Conservation (phyloP, 1,284 basidiomycete genomes). For the Fomitopsis betulina region DNA sequence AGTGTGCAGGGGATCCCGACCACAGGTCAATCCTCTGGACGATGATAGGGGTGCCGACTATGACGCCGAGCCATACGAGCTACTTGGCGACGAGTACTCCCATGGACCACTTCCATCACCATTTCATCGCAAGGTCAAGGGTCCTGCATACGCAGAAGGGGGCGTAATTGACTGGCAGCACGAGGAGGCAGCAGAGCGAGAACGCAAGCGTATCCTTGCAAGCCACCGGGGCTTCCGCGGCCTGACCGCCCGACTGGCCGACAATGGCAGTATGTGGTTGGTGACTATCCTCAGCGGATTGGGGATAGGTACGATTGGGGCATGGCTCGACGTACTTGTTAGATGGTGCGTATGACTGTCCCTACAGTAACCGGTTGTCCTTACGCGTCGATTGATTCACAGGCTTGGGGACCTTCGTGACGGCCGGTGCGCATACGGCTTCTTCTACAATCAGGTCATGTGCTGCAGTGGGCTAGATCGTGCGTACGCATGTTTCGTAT, state of each 20-base stretch:
- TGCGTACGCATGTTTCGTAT: constrained; percentile 32
- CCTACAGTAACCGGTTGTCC: background rate
- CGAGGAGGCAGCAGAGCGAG: constrained; percentile 62
- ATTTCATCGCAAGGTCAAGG: constrained; percentile 6
- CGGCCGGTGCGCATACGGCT: constrained; percentile 64
- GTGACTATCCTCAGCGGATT: constrained; percentile 62
- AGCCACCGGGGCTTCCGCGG: constrained; percentile 52
- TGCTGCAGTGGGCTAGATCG: constrained; percentile 75
- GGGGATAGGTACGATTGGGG: constrained; percentile 67
- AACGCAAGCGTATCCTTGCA: constrained; percentile 46
- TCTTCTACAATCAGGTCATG: constrained; percentile 70
- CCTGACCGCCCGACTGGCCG: constrained; percentile 47
- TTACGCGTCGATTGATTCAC: background rate
- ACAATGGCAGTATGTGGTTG: constrained; percentile 63
- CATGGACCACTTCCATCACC: constrained; percentile 5
- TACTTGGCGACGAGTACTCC: constrained; percentile 10
- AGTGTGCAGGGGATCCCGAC: background rate
- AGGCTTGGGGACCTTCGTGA: constrained; percentile 70
- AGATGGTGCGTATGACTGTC: constrained; percentile 49
- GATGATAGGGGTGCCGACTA: constrained; percentile 6
- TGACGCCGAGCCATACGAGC: constrained; percentile 21
- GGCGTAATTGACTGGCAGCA: constrained; percentile 68
- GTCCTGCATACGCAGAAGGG: constrained; percentile 43
- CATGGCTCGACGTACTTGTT: constrained; percentile 71
- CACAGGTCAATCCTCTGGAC: constrained; percentile 13